Conservation (phyloP, 2,329 filamentous ascomycete genomes). For the Aspergillus sojae region DNA sequence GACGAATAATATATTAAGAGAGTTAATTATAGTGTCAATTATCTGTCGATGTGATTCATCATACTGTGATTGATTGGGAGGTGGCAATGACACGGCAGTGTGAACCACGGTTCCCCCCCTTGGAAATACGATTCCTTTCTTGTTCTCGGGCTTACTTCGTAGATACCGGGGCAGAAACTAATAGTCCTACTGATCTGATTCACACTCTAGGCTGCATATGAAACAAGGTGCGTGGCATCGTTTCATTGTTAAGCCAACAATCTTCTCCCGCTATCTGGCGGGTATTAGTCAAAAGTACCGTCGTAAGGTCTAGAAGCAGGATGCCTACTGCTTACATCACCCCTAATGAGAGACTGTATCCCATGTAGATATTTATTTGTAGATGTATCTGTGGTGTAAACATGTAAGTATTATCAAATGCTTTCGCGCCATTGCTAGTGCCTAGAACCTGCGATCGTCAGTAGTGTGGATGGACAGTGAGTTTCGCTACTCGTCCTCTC, state of each 20-base stretch:
- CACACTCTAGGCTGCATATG: conserved; percentile 5
- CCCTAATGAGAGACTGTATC: background rate
- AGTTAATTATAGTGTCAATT: background rate
- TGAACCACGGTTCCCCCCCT: conserved; percentile 12
- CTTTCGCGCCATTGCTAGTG: background rate
- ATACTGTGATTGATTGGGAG: conserved; percentile 20
- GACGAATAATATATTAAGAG: background rate
- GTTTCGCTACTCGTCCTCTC: background rate
- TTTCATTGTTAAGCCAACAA: conserved; percentile 12
- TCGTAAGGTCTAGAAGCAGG: background rate
- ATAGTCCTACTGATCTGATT: background rate
- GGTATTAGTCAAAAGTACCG: conserved; percentile 12
- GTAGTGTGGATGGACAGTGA: background rate
- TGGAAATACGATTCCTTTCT: conserved; percentile 4
- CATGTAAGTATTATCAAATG: background rate
- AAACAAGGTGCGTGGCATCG: conserved; percentile 25
- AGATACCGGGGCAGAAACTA: background rate
- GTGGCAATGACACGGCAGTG: conserved; percentile 14
- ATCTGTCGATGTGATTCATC: conserved; percentile 19
- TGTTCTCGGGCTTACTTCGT: background rate
- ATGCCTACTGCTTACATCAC: background rate
- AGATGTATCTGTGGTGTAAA: background rate
- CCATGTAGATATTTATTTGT: background rate
- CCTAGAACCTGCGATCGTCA: background rate
- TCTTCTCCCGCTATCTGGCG: conserved; percentile 12